Evolutionary conservation across 805 yeast genomes (phyloP).

Genomic region (Yamadazyma nakazawae): DNA sequence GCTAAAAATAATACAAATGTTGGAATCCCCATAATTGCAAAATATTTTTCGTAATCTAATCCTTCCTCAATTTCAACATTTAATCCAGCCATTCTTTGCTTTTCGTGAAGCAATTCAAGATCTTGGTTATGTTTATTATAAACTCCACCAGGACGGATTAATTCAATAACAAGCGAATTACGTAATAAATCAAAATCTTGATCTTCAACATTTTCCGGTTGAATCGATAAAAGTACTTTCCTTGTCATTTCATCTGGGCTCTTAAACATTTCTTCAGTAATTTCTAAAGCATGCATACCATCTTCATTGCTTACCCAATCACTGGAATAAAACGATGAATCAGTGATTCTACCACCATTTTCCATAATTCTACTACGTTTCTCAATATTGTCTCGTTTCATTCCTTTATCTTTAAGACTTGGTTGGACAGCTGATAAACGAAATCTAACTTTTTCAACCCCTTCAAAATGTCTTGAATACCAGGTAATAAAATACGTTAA

Average conservation of each 20-base stretch:
- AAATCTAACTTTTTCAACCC: conserved; percentile 57
- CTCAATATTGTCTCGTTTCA: conserved; percentile 21
- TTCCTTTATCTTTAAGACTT: conserved; percentile 51
- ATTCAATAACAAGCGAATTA: conserved; percentile 41
- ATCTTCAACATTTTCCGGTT: conserved; percentile 63
- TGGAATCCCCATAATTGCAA: conserved; percentile 67
- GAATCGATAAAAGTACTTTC: conserved; percentile 64
- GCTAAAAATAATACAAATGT: conserved; percentile 59
- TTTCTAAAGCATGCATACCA: conserved; percentile 63
- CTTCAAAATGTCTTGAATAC: conserved; percentile 67
- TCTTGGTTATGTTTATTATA: conserved; percentile 46
- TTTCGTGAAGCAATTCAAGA: conserved; percentile 35
- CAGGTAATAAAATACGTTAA: conserved; percentile 74
- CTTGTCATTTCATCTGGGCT: conserved; percentile 44
- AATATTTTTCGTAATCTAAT: conserved; percentile 54
- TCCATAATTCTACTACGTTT: conserved; percentile 34
- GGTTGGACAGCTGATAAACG: conserved; percentile 68
- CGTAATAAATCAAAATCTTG: conserved; percentile 59
- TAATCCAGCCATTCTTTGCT: conserved; percentile 17
- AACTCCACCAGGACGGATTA: conserved; percentile 53
- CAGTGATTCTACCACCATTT: conserved; percentile 32
- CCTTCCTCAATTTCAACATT: conserved; percentile 41
- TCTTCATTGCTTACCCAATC: conserved; percentile 65
- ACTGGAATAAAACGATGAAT: conserved; percentile 55
- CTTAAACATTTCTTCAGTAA: conserved; percentile 60